Conservation (phyloP, 176 grass and related monocot species). For the Canna indica region DNA sequence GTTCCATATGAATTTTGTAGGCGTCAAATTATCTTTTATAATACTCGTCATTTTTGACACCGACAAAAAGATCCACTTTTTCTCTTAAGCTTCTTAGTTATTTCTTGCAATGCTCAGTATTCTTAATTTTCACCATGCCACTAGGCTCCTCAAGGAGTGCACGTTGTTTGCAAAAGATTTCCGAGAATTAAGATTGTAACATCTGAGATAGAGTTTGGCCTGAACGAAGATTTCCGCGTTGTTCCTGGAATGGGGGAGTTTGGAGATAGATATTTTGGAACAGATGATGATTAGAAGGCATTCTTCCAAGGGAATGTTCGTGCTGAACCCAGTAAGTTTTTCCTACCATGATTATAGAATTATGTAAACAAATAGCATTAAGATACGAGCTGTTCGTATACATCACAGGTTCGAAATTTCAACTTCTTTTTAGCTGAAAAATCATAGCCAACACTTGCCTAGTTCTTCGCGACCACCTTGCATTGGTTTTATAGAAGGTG, state of each 20-base stretch:
- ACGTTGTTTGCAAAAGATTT: slow-evolving; percentile 74
- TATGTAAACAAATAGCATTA: no score
- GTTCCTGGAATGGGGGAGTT: slow-evolving; percentile 88
- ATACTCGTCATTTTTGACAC: background rate
- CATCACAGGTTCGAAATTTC: no score
- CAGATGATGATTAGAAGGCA: slow-evolving; percentile 23
- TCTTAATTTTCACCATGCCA: slow-evolving; percentile 12
- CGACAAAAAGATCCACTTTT: background rate
- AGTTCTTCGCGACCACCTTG: no score
- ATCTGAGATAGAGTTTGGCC: slow-evolving; percentile 64
- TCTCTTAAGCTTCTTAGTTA: slow-evolving; percentile 2
- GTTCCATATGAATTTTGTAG: background rate
- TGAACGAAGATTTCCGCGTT: slow-evolving; percentile 71
- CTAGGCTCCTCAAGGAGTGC: slow-evolving; percentile 76
- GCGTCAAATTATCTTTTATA: background rate
- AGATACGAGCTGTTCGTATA: no score
- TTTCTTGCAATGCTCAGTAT: slow-evolving; percentile 2
- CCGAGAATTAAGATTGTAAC: slow-evolving; percentile 76
- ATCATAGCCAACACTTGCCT: no score
- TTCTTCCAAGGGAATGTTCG: background rate
- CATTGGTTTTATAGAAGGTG: no score
- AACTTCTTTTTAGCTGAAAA: no score
- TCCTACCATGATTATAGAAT: no score
- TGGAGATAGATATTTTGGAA: slow-evolving; percentile 85
- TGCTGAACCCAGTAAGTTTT: background rate